Base-by-base conservation (phyloP, 2,329 filamentous ascomycete species). In the Cladosporium sp. region DNA sequence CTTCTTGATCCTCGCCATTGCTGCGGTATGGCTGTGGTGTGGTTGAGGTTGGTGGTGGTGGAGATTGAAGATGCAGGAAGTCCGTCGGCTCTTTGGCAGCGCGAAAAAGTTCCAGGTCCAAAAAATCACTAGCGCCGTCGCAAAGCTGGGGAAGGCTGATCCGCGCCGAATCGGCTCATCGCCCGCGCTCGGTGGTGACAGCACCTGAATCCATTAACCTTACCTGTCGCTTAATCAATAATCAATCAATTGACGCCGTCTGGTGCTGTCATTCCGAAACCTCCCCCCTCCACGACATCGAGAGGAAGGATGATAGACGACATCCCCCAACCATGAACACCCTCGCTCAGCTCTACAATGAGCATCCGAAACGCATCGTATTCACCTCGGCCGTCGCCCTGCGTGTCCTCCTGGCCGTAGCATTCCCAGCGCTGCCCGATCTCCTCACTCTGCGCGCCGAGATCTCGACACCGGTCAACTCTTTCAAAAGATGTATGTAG, bases 381-480 rank as follows among this genome's bases (percentile, higher is more conserved):
- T 95, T 90, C 66, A 77, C 78, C 53, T 82, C 82, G 46, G 92
- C 91, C 52, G 84, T 87, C 50, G 78, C 84, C 55, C 75, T 97
- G 59, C 84, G 93, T 59, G 77, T 97, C 53, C 72, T 88, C 50
- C 79, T 97, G 47, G 91, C 90, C 67, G 76, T 84, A 52, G 76
- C 83, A 51, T 95, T 96, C 66, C 91, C 93, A 55, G 81, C 80
- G 32, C 77, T 98, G 35, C 88, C 92, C 46, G 84, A 90, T 67
- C 78, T 95, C 55, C 78, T 98, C 55, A 93, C 89, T 16, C 87
- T 86, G 57, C 86, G 93, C 65, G 93, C 96, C 62, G 93, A 98
- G 76, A 86, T 98, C 63, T 96, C 93, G 38, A 98, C 93, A 18
- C 92, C 93, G 33, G 86, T 97, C 40, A 96, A 89, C 61, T 95